phyloP scores from a whole-genome alignment of 78 protist genomes.

The Capsaspora owczarzaki region DNA sequence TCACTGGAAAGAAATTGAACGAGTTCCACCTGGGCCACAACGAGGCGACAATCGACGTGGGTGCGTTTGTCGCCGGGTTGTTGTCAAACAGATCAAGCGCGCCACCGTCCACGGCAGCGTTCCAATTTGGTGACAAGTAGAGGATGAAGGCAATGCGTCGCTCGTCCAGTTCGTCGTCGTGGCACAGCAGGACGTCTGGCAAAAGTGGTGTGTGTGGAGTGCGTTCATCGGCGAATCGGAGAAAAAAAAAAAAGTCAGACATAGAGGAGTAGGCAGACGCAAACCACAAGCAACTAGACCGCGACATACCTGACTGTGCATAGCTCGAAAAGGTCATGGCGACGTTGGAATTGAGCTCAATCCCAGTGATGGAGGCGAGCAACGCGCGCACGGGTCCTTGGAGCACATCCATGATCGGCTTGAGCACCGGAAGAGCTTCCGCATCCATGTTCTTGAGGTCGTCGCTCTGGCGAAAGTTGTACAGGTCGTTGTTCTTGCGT shows the following conservation, averaged over 20 bases:
- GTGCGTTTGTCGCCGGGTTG: background rate
- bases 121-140: constrained; percentile 5
- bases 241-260: background rate
- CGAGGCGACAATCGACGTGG: background rate
- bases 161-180: constrained; percentile 13
- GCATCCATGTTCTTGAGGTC: no score
- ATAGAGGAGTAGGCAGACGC: background rate
- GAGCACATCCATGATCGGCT: no score
- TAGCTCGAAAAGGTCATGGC: background rate
- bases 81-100: background rate
- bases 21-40: background rate
- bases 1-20: background rate
- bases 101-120: background rate
- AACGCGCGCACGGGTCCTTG: no score
- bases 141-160: constrained; percentile 11
- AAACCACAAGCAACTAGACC: background rate
- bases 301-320: background rate
- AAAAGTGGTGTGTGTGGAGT: background rate
- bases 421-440: no score
- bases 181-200: constrained; percentile 8
- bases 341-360: background rate
- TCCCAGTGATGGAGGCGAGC: background rate
- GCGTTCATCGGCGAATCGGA: background rate
- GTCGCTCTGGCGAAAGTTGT: background rate
- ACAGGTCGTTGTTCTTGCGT: constrained; percentile 1